Conservation (phyloP, 805 yeast species). For the Candida cerambycidarum region DNA sequence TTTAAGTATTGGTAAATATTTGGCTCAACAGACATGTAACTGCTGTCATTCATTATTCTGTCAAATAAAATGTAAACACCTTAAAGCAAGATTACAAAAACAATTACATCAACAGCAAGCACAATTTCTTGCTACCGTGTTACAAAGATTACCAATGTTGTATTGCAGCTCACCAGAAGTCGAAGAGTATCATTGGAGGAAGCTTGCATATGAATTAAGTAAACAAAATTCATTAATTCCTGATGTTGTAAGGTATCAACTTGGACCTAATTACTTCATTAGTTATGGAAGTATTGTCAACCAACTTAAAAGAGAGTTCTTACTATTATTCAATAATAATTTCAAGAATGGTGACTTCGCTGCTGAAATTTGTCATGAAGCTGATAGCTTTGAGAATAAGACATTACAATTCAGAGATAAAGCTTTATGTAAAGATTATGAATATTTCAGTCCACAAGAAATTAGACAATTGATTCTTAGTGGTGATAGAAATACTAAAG, state of each 20-base stretch:
- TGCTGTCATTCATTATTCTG: constrained; percentile 4
- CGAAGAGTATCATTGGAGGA: constrained; percentile 18
- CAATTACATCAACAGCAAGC: constrained; percentile 9
- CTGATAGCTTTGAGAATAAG: background rate
- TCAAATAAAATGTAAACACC: constrained; percentile 1
- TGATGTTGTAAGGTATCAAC: constrained; percentile 16
- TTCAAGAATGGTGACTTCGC: constrained; percentile 5
- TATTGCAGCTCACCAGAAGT: constrained; percentile 12
- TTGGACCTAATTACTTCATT: constrained; percentile 16
- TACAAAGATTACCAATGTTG: constrained; percentile 17
- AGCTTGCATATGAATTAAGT: constrained; percentile 17
- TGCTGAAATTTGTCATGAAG: background rate
- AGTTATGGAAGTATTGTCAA: constrained; percentile 19
- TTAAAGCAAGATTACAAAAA: background rate
- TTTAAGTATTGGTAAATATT: constrained; percentile 1
- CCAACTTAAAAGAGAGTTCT: constrained; percentile 18
- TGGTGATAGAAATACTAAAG: constrained; percentile 9
- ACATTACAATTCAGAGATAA: constrained; percentile 6
- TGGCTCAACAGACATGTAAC: constrained; percentile 1
- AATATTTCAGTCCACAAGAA: constrained; percentile 15
- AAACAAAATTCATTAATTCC: constrained; percentile 9
- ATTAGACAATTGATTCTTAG: constrained; percentile 11
- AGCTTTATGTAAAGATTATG: constrained; percentile 6
- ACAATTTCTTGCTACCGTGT: constrained; percentile 7
- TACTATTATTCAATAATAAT: constrained; percentile 9